Conservation (phyloP, 2,329 filamentous ascomycete genomes). For the Venturiaceae sp. region DNA sequence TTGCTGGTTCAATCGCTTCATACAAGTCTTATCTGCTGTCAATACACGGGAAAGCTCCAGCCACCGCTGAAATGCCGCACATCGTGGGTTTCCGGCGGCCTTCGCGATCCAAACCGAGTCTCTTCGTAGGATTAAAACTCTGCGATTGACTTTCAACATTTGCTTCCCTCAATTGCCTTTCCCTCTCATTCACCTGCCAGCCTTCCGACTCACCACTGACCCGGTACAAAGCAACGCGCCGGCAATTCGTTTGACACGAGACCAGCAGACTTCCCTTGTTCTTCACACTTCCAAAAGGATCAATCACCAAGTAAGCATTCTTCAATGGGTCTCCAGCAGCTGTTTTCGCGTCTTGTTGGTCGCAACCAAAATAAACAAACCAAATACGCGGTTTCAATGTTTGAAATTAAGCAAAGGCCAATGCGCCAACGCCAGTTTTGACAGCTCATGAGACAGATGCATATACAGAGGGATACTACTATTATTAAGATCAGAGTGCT, state of each 20-base stretch:
- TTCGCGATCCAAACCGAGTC: not conserved
- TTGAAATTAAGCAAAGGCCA: not conserved
- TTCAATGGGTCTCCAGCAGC: no score
- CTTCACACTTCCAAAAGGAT: no score
- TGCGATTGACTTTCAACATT: not conserved
- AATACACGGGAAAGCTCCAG: not conserved
- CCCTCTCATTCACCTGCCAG: not conserved
- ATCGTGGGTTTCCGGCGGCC: no score
- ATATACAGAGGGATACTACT: not conserved
- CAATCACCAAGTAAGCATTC: no score
- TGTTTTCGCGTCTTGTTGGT: no score
- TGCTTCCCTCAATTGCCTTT: not conserved
- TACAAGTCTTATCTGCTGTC: not conserved
- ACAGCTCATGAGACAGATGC: not conserved
- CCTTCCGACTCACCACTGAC: not conserved
- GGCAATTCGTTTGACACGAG: not conserved
- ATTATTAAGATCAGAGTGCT: no score
- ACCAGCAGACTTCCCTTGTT: not conserved
- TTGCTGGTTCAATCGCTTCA: not conserved
- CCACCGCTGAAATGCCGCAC: not conserved
- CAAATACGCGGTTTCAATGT: not conserved
- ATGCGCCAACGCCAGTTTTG: not conserved
- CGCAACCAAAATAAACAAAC: not conserved
- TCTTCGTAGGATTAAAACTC: not conserved
- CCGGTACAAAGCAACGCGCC: not conserved